A percentile compares a stretch with the other conserved stretches of the same genome.
phyloP scores from a whole-genome alignment of 192 early-diverging fungal genomes.

The Chytriomyces confervae region DNA sequence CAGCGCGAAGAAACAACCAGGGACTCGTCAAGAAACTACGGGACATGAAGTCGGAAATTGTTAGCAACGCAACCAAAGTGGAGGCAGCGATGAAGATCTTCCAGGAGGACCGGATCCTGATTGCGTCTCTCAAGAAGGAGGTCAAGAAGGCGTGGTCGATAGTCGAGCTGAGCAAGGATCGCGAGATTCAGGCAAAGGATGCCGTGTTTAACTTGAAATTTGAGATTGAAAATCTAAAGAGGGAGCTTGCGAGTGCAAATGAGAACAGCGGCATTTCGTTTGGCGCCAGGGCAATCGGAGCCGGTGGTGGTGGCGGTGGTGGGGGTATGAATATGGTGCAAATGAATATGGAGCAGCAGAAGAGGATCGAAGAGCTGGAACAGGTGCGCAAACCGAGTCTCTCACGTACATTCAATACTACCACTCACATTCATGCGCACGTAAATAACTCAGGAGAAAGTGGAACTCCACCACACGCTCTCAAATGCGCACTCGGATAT shows the following conservation, averaged over 20 bases:
- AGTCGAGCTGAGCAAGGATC: slow-evolving; percentile 53
- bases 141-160: slow-evolving; percentile 61
- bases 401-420: too few relatives aligned
- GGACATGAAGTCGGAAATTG: slow-evolving; percentile 51
- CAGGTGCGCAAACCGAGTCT: slow-evolving; percentile 22
- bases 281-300: not conserved
- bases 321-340: slow-evolving; percentile 40
- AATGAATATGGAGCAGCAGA: slow-evolving; percentile 54
- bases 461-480: slow-evolving; percentile 38
- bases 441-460: slow-evolving; percentile 34
- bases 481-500: slow-evolving; percentile 37
- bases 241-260: slow-evolving; percentile 1
- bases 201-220: slow-evolving; percentile 48
- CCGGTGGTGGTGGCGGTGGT: slow-evolving; percentile 30
- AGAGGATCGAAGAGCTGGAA: slow-evolving; percentile 39
- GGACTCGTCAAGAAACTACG: slow-evolving; percentile 52
- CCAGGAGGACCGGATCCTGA: slow-evolving; percentile 52
- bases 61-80: slow-evolving; percentile 56
- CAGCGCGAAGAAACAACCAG: slow-evolving; percentile 56
- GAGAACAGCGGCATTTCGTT: not conserved
- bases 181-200: slow-evolving; percentile 53
- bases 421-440: not conserved
- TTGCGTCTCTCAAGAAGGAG: slow-evolving; percentile 57
- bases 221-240: slow-evolving; percentile 43
- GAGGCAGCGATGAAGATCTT: slow-evolving; percentile 54